A percentile compares a stretch with the other conserved stretches of the same genome.
These are phyloP conservation scores for Halenospora varia DNA, from an alignment of 495 filamentous ascomycete species.

Conservation along the genomic window DNA sequence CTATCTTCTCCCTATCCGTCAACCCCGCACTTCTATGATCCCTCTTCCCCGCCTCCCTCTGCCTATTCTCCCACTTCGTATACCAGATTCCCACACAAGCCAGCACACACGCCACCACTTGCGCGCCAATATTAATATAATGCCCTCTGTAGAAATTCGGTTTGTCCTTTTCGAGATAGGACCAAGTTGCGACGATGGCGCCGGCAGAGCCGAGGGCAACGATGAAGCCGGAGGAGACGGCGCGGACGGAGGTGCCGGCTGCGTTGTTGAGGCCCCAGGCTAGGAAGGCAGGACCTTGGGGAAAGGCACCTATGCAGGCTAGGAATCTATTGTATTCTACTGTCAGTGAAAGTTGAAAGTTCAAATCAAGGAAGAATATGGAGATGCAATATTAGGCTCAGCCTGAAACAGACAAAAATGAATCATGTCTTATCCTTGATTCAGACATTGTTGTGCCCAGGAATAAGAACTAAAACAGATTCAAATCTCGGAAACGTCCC, in stretches of 20 bases:
- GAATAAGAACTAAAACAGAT: too few species aligned
- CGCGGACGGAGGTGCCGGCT: conserved; percentile 74
- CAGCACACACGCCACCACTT: conserved; percentile 38
- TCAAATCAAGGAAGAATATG: too few species aligned
- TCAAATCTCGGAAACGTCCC: too few species aligned
- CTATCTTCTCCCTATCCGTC: conserved; percentile 37
- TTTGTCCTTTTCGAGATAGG: conserved; percentile 67
- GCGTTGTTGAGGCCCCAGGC: conserved; percentile 93
- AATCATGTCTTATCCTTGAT: too few species aligned
- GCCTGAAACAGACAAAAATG: too few species aligned
- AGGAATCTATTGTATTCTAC: too few species aligned
- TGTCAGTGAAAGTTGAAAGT: too few species aligned
- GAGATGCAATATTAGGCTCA: too few species aligned
- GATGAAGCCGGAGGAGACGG: conserved; percentile 80
- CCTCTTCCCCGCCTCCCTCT: conserved; percentile 43
- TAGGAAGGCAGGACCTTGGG: conserved; percentile 72
- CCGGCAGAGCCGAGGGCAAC: conserved; percentile 86
- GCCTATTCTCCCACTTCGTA: conserved; percentile 46
- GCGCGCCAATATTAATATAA: conserved; percentile 52
- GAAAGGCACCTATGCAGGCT: conserved; percentile 54
- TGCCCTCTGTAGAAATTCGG: conserved; percentile 61
- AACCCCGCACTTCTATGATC: conserved; percentile 49
- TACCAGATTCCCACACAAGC: conserved; percentile 46
- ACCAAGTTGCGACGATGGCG: conserved; percentile 82
- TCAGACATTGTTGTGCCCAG: too few species aligned